Evolutionary conservation across 1,284 basidiomycete species (phyloP).

Genomic region (Sporisorium exsertum): DNA sequence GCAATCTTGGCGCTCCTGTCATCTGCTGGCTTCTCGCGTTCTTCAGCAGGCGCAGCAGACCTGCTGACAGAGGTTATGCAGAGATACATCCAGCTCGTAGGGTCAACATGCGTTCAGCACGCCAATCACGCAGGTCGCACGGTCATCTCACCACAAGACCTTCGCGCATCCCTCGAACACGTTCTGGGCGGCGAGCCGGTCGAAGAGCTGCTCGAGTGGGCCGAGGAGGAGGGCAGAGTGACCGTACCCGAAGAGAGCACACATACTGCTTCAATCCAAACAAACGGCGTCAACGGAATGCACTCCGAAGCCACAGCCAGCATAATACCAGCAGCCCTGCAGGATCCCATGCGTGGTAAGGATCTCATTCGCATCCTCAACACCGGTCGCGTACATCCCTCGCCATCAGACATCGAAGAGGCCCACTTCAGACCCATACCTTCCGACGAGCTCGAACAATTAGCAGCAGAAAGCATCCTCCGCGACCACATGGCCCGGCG

Average conservation of each 20-base stretch:
- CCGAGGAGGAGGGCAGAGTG: slow-evolving; percentile 50
- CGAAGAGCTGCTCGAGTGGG: slow-evolving; percentile 56
- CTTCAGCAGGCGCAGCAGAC: slow-evolving; percentile 44
- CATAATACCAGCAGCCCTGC: slow-evolving; percentile 20
- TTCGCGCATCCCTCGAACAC: slow-evolving; percentile 50
- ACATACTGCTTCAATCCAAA: background rate
- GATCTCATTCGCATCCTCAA: slow-evolving; percentile 38
- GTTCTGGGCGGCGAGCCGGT: slow-evolving; percentile 51
- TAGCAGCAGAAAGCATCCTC: slow-evolving; percentile 30
- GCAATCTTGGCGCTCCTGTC: slow-evolving; percentile 43
- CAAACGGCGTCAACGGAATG: slow-evolving; percentile 19
- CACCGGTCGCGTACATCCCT: slow-evolving; percentile 25
- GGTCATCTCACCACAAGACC: slow-evolving; percentile 42
- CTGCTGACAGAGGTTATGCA: slow-evolving; percentile 58
- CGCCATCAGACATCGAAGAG: slow-evolving; percentile 23
- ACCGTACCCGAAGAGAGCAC: background rate
- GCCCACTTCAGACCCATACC: slow-evolving; percentile 26
- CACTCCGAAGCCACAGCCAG: slow-evolving; percentile 7
- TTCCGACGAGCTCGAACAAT: slow-evolving; percentile 18
- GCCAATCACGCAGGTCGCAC: slow-evolving; percentile 51
- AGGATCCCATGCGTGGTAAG: slow-evolving; percentile 44
- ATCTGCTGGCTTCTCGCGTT: slow-evolving; percentile 52
- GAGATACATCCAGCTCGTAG: slow-evolving; percentile 52
- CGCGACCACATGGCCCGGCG: slow-evolving; percentile 25
- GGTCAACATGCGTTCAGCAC: slow-evolving; percentile 37